Percentiles rank a stretch among this genome's conserved stretches.
These are phyloP conservation scores for Grigorovia transvaalensis DNA, from an alignment of 805 yeast genomes.

Conservation along the genomic window DNA sequence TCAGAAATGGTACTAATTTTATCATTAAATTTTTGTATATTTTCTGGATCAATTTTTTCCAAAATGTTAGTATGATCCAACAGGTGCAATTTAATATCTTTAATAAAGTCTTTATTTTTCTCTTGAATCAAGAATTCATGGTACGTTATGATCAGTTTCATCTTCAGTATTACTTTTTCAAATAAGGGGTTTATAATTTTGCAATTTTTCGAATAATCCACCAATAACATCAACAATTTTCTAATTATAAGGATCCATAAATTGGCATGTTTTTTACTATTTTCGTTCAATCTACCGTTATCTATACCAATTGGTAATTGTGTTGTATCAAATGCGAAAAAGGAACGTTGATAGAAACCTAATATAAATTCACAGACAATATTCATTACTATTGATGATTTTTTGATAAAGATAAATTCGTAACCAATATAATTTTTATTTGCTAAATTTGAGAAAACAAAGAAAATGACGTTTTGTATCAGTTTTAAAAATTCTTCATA, in stretches of 20 bases:
- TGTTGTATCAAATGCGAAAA: constrained; percentile 4
- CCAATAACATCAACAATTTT: constrained; percentile 20
- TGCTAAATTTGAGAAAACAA: constrained; percentile 24
- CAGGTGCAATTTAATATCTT: constrained; percentile 1
- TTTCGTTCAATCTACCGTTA: background rate
- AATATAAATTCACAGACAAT: constrained; percentile 18
- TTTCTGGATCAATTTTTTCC: constrained; percentile 9
- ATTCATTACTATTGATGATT: constrained; percentile 17
- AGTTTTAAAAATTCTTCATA: constrained; percentile 19
- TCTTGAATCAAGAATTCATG: background rate
- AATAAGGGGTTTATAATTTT: constrained; percentile 14
- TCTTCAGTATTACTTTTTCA: constrained; percentile 9
- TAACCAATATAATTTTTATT: constrained; percentile 23
- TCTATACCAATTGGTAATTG: background rate
- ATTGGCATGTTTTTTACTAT: constrained; percentile 11
- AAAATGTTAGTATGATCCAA: constrained; percentile 9
- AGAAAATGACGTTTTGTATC: constrained; percentile 23
- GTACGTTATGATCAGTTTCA: constrained; percentile 8
- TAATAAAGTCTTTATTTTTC: background rate
- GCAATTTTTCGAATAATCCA: constrained; percentile 25
- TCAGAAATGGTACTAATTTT: constrained; percentile 23
- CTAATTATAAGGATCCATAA: constrained; percentile 12
- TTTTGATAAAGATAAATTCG: constrained; percentile 23
- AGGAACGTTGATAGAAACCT: constrained; percentile 17
- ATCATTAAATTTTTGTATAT: constrained; percentile 9